These are phyloP conservation scores for Eucalyptus curtisii DNA, from an alignment of 345 rosid species.

Conservation along the genomic window DNA sequence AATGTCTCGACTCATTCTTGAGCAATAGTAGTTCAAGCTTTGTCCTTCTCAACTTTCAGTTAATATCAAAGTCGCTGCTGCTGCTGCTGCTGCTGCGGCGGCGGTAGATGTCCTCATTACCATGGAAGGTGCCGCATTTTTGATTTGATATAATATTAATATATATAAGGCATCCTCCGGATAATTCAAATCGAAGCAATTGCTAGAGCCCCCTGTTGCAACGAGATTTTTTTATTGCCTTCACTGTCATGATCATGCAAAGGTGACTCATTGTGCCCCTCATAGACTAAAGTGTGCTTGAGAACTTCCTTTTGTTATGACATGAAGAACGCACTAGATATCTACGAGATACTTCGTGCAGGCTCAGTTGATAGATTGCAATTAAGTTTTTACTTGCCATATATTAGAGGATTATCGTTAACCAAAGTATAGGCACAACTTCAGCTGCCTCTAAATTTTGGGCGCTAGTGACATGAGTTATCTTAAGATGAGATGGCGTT, in stretches of 20 bases:
- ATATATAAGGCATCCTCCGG: no score
- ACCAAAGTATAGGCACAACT: neutral
- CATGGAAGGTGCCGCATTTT: neutral
- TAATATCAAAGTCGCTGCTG: neutral
- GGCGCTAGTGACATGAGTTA: neutral
- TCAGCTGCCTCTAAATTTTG: neutral
- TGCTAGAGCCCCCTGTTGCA: conserved; percentile 79
- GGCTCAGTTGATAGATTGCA: no score
- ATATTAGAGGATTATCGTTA: rapidly evolving
- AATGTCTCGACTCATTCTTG: neutral
- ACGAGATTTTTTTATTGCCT: conserved; percentile 61
- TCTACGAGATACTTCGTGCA: no score
- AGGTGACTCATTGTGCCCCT: conserved; percentile 5
- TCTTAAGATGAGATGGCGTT: neutral
- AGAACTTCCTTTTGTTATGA: neutral
- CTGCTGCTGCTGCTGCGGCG: conserved; percentile 1
- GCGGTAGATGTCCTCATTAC: no score
- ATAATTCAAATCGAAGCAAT: no score
- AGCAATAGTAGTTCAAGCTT: neutral
- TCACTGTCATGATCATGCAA: conserved; percentile 67
- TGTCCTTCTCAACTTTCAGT: neutral
- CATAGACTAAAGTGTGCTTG: neutral
- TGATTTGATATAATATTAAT: no score
- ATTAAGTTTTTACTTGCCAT: no score
- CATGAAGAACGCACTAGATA: no score